Evolutionary conservation across 2,329 filamentous ascomycete species (phyloP), one percentile per base, ranked within the genome.

Genomic region (Alternaria alternata): DNA sequence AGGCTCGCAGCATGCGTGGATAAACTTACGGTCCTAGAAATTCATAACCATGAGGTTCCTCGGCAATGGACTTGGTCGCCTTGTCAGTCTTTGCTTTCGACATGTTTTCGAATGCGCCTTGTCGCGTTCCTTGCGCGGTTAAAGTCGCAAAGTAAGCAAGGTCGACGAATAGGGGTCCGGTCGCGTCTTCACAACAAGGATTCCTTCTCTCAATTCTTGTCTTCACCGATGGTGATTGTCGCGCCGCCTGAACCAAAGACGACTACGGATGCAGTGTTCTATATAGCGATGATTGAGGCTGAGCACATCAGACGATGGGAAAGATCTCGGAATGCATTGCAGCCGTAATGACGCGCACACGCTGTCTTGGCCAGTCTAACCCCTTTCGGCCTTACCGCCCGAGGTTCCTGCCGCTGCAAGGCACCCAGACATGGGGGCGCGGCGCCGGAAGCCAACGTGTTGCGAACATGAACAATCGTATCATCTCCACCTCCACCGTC

Each of bases 1-100:
- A 12, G 26, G 43, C 38, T 16, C 36, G 22, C 24, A 22, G 28
- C 8, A 42, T 9, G 32, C 14, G 46, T 38, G 38, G 7, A 38
- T 32, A 28, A 41, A 75, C 78, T 63, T 75, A 79, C 78, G 78
- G 78, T 59, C 78, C 78, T 43, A 78, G 65, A 57, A 80, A 80
- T 43, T 79, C 77, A 54, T 79, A 80, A 54, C 76, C 76, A 68
- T 79, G 76, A 36, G 69, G 67, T 63, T 75, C 63, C 54, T 76
- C 74, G 12, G 61, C 64, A 5, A 65, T 61, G 7, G 57, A 26
- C 43, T 65, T 63, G 20, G 46, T 38, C 46, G 30, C 46, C 41
- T 63, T 59, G 57, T 57, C 59, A 30, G 51, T 61, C 34, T 64
- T 63, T 36, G 70, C 73, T 36, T 72, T 61, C 22, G 75, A 57